A percentile compares a stretch with the other conserved stretches of the same genome.
These are phyloP conservation scores for Alternaria triticina DNA, from an alignment of 2,329 filamentous ascomycete genomes.

Conservation along the genomic window DNA sequence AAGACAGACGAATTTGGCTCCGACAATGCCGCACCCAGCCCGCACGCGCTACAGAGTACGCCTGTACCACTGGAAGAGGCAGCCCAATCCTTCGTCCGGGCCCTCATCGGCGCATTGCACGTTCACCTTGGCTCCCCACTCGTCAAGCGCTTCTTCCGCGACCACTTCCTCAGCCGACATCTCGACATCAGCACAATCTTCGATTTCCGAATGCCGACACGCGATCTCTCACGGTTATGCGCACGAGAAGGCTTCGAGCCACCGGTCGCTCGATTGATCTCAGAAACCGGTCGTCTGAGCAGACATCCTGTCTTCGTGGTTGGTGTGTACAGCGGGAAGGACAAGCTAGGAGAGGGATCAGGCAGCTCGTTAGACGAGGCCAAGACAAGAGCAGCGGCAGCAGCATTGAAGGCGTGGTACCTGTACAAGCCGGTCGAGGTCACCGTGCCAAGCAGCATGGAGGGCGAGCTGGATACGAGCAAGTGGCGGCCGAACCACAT, in stretches of 20 bases:
- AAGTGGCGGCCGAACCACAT: conserved; percentile 63
- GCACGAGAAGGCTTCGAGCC: conserved; percentile 86
- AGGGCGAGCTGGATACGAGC: conserved; percentile 42
- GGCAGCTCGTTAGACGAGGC: conserved; percentile 80
- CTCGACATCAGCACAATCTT: conserved; percentile 81
- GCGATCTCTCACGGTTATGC: conserved; percentile 83
- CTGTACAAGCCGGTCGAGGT: conserved; percentile 78
- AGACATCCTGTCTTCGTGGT: conserved; percentile 91
- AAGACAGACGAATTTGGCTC: conserved; percentile 88
- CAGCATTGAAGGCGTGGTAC: conserved; percentile 92
- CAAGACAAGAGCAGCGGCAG: conserved; percentile 78
- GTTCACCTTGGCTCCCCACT: conserved; percentile 79
- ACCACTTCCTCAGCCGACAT: conserved; percentile 81
- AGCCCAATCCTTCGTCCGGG: conserved; percentile 78
- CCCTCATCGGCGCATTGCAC: conserved; percentile 84
- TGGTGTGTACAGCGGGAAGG: conserved; percentile 87
- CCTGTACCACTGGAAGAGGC: conserved; percentile 61
- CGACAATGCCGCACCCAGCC: conserved; percentile 40
- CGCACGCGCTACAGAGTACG: conserved; percentile 28
- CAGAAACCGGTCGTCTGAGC: conserved; percentile 86
- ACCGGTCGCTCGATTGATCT: conserved; percentile 84
- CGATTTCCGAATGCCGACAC: conserved; percentile 80
- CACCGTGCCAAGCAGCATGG: conserved; percentile 59
- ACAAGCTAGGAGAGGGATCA: conserved; percentile 91
- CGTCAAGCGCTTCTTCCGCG: conserved; percentile 81